Evolutionary conservation across 208 protist species (phyloP).

Genomic region (Endotrypanum monterogeii): DNA sequence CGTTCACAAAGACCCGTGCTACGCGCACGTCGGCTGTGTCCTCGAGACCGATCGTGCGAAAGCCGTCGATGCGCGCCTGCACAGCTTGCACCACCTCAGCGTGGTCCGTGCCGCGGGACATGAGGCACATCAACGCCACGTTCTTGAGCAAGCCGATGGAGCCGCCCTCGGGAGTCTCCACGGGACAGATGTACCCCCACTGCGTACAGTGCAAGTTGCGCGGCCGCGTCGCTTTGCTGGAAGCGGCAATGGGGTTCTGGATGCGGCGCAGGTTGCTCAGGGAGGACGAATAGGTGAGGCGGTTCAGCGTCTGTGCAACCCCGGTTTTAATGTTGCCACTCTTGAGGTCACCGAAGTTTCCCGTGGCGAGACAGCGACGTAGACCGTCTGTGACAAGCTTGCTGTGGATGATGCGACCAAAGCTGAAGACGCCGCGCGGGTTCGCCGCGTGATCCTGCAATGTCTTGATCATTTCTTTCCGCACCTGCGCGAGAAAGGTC

Average conservation of each 20-base stretch:
- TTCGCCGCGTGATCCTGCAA: slow-evolving; percentile 72
- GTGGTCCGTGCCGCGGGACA: slow-evolving; percentile 97
- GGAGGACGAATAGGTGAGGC: slow-evolving; percentile 98
- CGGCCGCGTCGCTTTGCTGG: slow-evolving; percentile 99
- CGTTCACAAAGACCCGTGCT: slow-evolving; percentile 81
- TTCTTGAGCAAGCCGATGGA: slow-evolving; percentile 99
- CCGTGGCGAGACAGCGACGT: slow-evolving; percentile 97
- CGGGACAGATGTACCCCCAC: slow-evolving; percentile 99
- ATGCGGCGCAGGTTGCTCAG: slow-evolving; percentile 98
- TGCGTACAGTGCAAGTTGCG: slow-evolving; percentile 97
- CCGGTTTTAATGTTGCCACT: slow-evolving; percentile 97
- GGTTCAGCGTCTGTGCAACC: slow-evolving; percentile 96
- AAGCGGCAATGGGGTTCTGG: slow-evolving; percentile 98
- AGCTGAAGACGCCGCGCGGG: slow-evolving; percentile 53
- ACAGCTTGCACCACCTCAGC: slow-evolving; percentile 74
- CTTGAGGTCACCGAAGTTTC: slow-evolving; percentile 98
- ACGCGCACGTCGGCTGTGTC: slow-evolving; percentile 71
- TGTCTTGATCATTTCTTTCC: slow-evolving; percentile 97
- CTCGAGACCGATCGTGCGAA: slow-evolving; percentile 77
- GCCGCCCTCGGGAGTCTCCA: slow-evolving; percentile 99
- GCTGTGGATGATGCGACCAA: slow-evolving; percentile 93
- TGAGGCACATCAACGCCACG: slow-evolving; percentile 97
- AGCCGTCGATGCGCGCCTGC: slow-evolving; percentile 70
- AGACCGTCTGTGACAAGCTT: slow-evolving; percentile 96
- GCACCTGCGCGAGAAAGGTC: slow-evolving; percentile 98